Conservation (phyloP, 2,329 filamentous ascomycete species). For the Rutstroemia sp. region DNA sequence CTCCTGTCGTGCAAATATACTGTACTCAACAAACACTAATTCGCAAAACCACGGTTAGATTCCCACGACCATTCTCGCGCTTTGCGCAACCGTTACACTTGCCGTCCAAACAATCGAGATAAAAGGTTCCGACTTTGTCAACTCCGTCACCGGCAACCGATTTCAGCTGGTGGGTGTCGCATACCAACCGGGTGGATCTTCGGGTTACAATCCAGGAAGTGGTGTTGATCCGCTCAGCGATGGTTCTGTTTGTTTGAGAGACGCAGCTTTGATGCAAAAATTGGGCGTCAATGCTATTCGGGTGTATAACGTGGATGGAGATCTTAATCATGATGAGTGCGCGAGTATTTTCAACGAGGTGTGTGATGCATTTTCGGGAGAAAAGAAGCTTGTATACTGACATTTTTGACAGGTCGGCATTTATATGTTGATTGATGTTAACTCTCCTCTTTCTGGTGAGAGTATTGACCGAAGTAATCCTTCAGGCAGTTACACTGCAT, state of each 20-base stretch:
- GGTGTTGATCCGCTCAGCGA: constrained; percentile 55
- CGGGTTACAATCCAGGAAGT: constrained; percentile 48
- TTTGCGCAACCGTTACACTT: constrained; percentile 35
- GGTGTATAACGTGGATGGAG: constrained; percentile 61
- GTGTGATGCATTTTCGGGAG: constrained; percentile 18
- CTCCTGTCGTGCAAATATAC: not conserved
- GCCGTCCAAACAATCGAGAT: constrained; percentile 53
- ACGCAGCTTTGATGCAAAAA: constrained; percentile 58
- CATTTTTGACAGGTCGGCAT: constrained; percentile 41
- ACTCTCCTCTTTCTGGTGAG: constrained; percentile 54
- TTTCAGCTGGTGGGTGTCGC: constrained; percentile 62
- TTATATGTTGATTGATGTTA: constrained; percentile 63
- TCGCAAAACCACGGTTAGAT: constrained; percentile 5
- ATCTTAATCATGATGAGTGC: constrained; percentile 60
- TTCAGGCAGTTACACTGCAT: constrained; percentile 51
- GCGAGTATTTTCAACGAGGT: constrained; percentile 60
- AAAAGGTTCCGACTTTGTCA: constrained; percentile 52
- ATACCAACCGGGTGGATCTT: constrained; percentile 61
- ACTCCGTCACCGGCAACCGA: constrained; percentile 48
- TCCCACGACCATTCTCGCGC: constrained; percentile 19
- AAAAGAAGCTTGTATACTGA: no score
- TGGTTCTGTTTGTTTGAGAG: constrained; percentile 50
- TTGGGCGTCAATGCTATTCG: constrained; percentile 60
- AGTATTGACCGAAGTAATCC: constrained; percentile 47
- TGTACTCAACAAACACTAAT: not conserved